Evolutionary conservation across 1,284 basidiomycete genomes (phyloP), one percentile per base, ranked within the genome.

Genomic region (Anthracocystis panici-leucophaei): DNA sequence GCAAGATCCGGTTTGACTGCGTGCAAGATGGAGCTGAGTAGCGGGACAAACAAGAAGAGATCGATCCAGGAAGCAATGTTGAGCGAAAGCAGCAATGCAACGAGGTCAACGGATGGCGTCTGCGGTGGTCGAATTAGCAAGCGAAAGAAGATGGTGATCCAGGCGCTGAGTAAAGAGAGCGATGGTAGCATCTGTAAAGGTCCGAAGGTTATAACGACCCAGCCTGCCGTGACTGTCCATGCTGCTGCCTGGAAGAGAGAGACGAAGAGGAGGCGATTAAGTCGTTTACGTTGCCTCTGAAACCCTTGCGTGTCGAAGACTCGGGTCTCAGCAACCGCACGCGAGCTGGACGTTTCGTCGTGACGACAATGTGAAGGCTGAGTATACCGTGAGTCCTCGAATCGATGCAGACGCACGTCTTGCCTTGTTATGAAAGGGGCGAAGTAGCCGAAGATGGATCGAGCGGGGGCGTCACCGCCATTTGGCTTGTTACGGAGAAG

Each of bases 351-450:
- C 1, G 46, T 38, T 42, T 23, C 23, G 35, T 23, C 29, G 31
- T 40, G 9, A 11, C 12, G n/a, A 9, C 35, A 11, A 3, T 8
- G 3, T 16, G 25, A 6, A 6, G 49, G 25, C 23, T 48, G 33
- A 18, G 27, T 5, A 5, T 41, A 52, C 14, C 49, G 44, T 52
- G 33, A 21, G 8, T 6, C 18, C n/a, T 56, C 48, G 31, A 51
- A 40, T 25, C 57, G 56, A 46, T 75, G 35, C 21, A 56, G 59
- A 9, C 45, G 59, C 3, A 61, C 65, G 38, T 75, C 73, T 20
- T 55, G 18, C n/a, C 65, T 53, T 20, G 73, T 65, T 20, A 75
- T 60, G 38, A 75, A 71, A 1, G 73, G 73, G 20, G 60, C 50
- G 23, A 75, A 64, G 58, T 63, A 72, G 5, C 7, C 35, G 27